Percentiles rank a stretch among this genome's conserved stretches.
These are phyloP conservation scores for Penicillium griseofulvum DNA, from an alignment of 2,329 filamentous ascomycete genomes.

Conservation along the genomic window DNA sequence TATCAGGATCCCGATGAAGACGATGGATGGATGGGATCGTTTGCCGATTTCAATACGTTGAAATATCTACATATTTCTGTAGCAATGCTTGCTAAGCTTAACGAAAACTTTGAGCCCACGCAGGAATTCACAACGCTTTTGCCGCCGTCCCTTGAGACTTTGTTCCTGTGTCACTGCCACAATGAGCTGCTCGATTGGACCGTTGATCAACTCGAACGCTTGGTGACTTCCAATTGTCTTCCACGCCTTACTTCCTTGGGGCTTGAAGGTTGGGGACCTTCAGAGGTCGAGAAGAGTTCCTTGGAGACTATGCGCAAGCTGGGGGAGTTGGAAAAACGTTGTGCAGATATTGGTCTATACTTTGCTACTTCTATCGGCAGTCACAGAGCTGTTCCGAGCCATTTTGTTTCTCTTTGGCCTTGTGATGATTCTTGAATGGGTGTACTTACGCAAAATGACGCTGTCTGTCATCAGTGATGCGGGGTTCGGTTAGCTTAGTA, in stretches of 20 bases:
- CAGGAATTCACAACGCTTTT: background rate
- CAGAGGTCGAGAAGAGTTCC: background rate
- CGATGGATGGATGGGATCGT: background rate
- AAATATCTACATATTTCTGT: background rate
- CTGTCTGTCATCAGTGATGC: background rate
- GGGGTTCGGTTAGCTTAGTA: background rate
- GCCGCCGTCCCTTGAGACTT: background rate
- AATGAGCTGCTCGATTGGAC: background rate
- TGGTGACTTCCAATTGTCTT: background rate
- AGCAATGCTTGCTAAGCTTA: background rate
- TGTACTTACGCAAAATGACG: background rate
- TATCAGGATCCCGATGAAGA: background rate
- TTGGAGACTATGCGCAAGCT: background rate
- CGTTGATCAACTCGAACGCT: background rate
- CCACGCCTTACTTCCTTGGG: background rate
- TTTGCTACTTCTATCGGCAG: background rate
- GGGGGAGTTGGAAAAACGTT: background rate
- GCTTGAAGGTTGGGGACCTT: background rate
- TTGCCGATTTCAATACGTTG: background rate
- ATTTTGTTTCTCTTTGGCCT: background rate
- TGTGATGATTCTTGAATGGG: background rate
- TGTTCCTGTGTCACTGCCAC: conserved; percentile 3
- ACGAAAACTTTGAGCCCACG: background rate
- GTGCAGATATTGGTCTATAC: background rate
- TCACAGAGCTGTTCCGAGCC: background rate